Base-by-base conservation (phyloP, 768 basidiomycete genomes). In the Trametes punicea region DNA sequence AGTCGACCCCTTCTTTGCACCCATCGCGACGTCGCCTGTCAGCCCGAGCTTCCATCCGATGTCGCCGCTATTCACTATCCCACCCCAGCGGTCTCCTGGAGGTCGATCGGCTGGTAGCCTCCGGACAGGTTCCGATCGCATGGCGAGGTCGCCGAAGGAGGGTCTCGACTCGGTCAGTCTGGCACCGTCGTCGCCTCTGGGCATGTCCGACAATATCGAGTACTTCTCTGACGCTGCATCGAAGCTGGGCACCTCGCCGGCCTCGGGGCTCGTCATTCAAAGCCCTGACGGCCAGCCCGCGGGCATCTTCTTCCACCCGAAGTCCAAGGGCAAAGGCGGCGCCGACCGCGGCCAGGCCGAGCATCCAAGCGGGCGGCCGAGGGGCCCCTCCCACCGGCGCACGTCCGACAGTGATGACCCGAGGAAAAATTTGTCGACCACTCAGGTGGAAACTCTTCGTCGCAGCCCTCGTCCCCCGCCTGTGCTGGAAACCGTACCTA, bases 291-390 rank as follows among this genome's bases (percentile, higher is more conserved):
- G 96, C 0, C 85, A 93, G 62, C 90, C 93, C 2, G 81, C 91
- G n/a, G 96, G 94, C 10, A 95, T 99, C 55, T 91, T 94, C 74
- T 99, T 98, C 72, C 89, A 94, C 59, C 96, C 95, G 2, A 77
- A 80, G 27, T 18, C 57, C 7, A 61, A 60, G 29, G 59, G 53
- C 36, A 46, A 52, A 46, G 27, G 44, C 38, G 27, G 13, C 15
- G 74, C 74, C 2, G 73, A 71, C 34, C 65, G 71, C 15, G 55
- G 47, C 0, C 56, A 53, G 16, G 23, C 44, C 4, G 40, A 47
- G 9, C 51, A 62, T 4, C 27, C 50, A 2, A 27, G 36, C 5
- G 41, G 38, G 10, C 51, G 62, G 7, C 50, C 50, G 3, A 46
- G 62, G 18, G 62, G 59, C 1, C 29, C 36, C 4, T 60, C 58